A percentile compares a stretch with the other conserved stretches of the same genome.
Conservation (phyloP, 768 basidiomycete genomes). For the Suillus weaverae region DNA sequence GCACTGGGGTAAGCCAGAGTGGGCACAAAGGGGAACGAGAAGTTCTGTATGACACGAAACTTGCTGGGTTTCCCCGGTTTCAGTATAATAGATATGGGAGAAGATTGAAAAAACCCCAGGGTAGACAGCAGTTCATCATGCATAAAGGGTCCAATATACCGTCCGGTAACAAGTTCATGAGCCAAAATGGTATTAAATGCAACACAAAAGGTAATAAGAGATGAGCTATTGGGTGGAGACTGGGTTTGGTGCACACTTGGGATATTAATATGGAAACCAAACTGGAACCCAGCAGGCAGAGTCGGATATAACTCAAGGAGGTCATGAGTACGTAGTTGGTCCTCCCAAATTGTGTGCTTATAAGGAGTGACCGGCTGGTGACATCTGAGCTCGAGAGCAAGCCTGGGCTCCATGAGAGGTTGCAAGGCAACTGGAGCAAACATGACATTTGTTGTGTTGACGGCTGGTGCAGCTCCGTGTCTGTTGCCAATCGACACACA, state of each 20-base stretch:
- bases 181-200: constrained; percentile 3
- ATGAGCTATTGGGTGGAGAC: neutral
- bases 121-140: neutral
- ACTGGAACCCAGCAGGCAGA: too few relatives aligned
- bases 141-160: constrained; percentile 20
- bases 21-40: constrained; percentile 23
- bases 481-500: constrained; percentile 40
- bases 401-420: constrained; percentile 38
- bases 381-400: constrained; percentile 36
- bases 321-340: constrained; percentile 10
- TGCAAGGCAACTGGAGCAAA: constrained; percentile 44
- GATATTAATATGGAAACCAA: neutral
- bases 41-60: constrained; percentile 38
- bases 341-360: constrained; percentile 31
- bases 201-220: neutral
- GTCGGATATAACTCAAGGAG: too few relatives aligned
- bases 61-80: constrained; percentile 36
- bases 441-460: constrained; percentile 30
- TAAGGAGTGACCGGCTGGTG: constrained; percentile 33
- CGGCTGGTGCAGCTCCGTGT: constrained; percentile 24
- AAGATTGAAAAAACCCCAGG: constrained; percentile 21
- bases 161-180: constrained; percentile 9
- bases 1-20: neutral
- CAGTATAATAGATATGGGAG: neutral
- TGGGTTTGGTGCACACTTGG: neutral